Percentiles rank a stretch among this genome's conserved stretches.
Evolutionary conservation across 495 filamentous ascomycete genomes (phyloP).

Genomic region (Amorphotheca resinae): DNA sequence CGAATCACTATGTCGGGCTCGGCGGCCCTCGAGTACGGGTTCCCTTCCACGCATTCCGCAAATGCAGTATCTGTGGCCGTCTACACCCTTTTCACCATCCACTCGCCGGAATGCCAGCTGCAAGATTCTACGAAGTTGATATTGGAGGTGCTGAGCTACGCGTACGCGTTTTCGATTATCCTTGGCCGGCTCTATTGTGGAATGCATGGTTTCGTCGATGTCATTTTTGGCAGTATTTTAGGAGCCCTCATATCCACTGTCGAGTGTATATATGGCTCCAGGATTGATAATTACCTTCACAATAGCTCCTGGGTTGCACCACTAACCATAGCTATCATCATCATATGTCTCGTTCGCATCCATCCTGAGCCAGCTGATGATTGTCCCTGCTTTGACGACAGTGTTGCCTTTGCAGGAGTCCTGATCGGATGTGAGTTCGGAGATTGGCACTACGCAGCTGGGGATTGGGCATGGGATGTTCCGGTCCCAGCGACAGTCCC

Average conservation of each 20-base stretch:
- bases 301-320: constrained; percentile 44
- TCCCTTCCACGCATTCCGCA: constrained; percentile 91
- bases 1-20: constrained; percentile 96
- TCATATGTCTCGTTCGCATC: constrained; percentile 67
- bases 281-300: constrained; percentile 54
- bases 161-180: constrained; percentile 82
- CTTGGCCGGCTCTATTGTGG: constrained; percentile 89
- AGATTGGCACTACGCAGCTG: constrained; percentile 63
- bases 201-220: constrained; percentile 96
- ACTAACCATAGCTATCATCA: constrained; percentile 44
- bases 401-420: constrained; percentile 83
- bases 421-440: constrained; percentile 69
- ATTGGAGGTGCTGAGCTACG: constrained; percentile 55
- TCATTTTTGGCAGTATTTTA: constrained; percentile 61
- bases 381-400: constrained; percentile 96
- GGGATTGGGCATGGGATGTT: constrained; percentile 39
- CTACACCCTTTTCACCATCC: constrained; percentile 61
- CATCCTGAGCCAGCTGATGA: constrained; percentile 95
- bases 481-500: constrained; percentile 50
- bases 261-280: constrained; percentile 58
- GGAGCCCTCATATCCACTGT: constrained; percentile 44
- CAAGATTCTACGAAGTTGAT: constrained; percentile 37
- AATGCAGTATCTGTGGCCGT: constrained; percentile 92
- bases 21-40: constrained; percentile 89
- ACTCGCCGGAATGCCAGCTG: constrained; percentile 40